Evolutionary conservation across 352 stramenopile genomes (phyloP), one percentile per base, ranked within the genome.

Genomic region (Pythium angustatum): DNA sequence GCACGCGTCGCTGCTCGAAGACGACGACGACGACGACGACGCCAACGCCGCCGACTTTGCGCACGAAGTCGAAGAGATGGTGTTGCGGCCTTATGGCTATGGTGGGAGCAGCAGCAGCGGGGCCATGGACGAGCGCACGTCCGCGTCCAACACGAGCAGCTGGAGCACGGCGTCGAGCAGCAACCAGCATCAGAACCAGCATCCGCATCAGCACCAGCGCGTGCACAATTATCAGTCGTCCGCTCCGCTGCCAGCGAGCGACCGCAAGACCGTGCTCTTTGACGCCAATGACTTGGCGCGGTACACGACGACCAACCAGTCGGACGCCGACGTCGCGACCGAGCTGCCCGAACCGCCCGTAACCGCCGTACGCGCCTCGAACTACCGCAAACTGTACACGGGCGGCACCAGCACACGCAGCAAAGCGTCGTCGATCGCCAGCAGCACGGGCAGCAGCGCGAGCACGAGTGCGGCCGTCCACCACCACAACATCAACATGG

Each of bases 41-140:
- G 56, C 62, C 22, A 57, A 62, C 26, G 45, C 26, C 15, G 56
- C 34, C 26, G 33, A 43, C 14, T 62, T 62, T 33, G 62, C 38
- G 14, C 62, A 64, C 12, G 62, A 63, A 41, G 62, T 69, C 8
- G 53, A 69, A 8, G 61, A 68, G 45, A 68, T 68, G 61, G 47
- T 62, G 19, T 56, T 68, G 61, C 30, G 52, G 24, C 61, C 61
- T 28, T 67, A 67, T 51, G 60, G 19, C 15, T 61, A 34, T 38
- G 60, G 59, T 22, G 31, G 58, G 24, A 26, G 12, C 26, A 41
- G 28, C 41, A 19, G n/a, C n/a, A n/a, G n/a, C n/a, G n/a, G n/a
- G n/a, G n/a, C 14, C 11, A 12, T 19, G 31, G 31, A 52, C 40
- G 60, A 61, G 22, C 36, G 47, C 30, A 31, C 36, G 50, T 62